phyloP scores from a whole-genome alignment of 1,284 basidiomycete species.

The Tilletia walkeri region DNA sequence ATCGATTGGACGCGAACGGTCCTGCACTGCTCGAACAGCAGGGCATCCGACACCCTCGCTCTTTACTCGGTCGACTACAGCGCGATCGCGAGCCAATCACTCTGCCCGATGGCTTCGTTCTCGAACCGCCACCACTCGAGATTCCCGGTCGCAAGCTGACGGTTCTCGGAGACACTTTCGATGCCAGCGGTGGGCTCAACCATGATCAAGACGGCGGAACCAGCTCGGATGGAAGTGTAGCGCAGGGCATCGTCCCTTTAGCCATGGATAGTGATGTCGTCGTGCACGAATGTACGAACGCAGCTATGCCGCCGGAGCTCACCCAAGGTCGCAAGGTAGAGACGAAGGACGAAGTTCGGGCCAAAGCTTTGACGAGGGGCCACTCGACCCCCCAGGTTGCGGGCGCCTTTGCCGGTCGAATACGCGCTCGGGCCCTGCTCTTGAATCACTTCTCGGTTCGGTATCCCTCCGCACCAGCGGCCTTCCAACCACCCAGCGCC shows the following conservation, averaged over 20 bases:
- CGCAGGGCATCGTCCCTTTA: constrained; percentile 29
- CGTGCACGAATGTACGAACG: constrained; percentile 54
- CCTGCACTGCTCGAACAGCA: constrained; percentile 33
- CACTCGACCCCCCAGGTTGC: constrained; percentile 51
- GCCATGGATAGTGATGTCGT: constrained; percentile 42
- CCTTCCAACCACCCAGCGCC: constrained; percentile 25
- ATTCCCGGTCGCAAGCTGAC: constrained; percentile 47
- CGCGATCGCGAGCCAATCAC: constrained; percentile 33
- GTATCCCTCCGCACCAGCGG: constrained; percentile 33
- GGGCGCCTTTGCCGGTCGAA: constrained; percentile 43
- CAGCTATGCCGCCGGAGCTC: constrained; percentile 37
- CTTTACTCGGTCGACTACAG: constrained; percentile 36
- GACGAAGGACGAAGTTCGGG: constrained; percentile 30
- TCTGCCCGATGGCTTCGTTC: constrained; percentile 44
- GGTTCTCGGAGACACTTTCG: constrained; percentile 51
- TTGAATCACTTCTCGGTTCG: constrained; percentile 52
- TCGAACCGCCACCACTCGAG: constrained; percentile 43
- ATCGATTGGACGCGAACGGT: constrained; percentile 41
- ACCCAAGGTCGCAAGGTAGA: constrained; percentile 32
- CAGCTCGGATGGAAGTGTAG: not conserved
- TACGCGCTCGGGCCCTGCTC: constrained; percentile 38
- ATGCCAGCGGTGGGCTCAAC: constrained; percentile 40
- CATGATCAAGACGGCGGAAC: not conserved
- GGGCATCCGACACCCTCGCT: constrained; percentile 47
- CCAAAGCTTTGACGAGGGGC: constrained; percentile 36